Percentiles rank a stretch among this genome's conserved stretches.
These are phyloP conservation scores for Cryptococcus sp. DNA, from an alignment of 1,284 basidiomycete species.

Conservation along the genomic window DNA sequence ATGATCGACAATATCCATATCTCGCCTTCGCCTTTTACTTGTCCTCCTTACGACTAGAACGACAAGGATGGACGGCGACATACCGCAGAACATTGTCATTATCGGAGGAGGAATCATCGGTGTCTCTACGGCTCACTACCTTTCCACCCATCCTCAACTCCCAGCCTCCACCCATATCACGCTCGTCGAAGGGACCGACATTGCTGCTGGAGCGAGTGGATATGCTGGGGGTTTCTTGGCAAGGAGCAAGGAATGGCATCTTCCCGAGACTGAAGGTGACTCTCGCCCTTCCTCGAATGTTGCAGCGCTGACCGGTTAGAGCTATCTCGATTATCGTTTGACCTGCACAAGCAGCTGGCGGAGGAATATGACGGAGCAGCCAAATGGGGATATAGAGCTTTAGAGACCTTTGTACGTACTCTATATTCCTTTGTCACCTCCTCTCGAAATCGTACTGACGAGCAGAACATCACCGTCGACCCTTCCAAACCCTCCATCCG, in stretches of 20 bases:
- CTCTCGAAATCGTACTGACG: not conserved
- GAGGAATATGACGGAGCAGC: conserved; percentile 60
- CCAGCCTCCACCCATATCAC: conserved; percentile 49
- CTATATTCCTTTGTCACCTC: not conserved
- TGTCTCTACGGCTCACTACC: conserved; percentile 61
- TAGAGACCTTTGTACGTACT: conserved; percentile 38
- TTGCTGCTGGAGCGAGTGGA: conserved; percentile 57
- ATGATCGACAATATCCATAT: too few species aligned
- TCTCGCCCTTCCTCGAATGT: too few species aligned
- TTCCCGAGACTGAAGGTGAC: conserved; percentile 36
- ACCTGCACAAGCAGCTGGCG: conserved; percentile 69
- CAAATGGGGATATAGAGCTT: conserved; percentile 73
- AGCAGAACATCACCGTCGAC: conserved; percentile 1
- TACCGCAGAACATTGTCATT: conserved; percentile 20
- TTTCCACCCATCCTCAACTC: conserved; percentile 7
- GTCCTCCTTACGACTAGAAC: too few species aligned
- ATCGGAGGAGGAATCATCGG: conserved; percentile 67
- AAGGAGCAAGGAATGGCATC: conserved; percentile 55
- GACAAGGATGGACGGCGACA: too few species aligned
- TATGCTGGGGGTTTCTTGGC: conserved; percentile 85
- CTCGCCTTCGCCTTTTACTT: too few species aligned
- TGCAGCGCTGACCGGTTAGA: conserved; percentile 22
- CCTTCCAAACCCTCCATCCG: not conserved
- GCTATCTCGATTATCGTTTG: conserved; percentile 66
- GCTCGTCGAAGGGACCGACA: conserved; percentile 56